Base-by-base conservation (phyloP, 2,329 filamentous ascomycete species). In the Blastomyces silverae region DNA sequence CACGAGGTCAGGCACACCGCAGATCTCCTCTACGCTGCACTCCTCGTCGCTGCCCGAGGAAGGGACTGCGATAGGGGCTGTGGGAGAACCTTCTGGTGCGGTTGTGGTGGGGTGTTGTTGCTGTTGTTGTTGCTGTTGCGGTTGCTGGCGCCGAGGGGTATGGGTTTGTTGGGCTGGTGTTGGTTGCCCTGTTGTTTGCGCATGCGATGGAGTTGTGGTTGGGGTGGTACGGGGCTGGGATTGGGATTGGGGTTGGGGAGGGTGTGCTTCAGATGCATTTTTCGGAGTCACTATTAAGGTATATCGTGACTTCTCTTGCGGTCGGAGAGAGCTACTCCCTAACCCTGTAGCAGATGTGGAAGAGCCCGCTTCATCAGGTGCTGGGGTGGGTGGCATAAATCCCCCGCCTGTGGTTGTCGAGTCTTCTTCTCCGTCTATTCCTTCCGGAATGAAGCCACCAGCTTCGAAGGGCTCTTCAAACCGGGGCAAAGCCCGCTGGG, bases 11-110 rank as follows among this genome's bases (percentile, higher is more conserved):
- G 67, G 66, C 31, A 71, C 64, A 22, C 64, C 65, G 0, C 73
- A 73, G 11, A 70, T 63, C 34, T 69, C 60, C 31, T 73, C 72
- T 37, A 72, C 67, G 59, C 73, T 76, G 0, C 73, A 71, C 11
- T 67, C 69, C n/a, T 64, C 66, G 13, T 63, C 66, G 17, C 67
- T 64, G 37, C 68, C 67, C 15, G 73, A 72, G 1, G 72, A 72
- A 34, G 72, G 69, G 31, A 75, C 64, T 2, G 66, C 56, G 34
- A 72, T 71, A 3, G 73, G 70, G 7, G 63, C 66, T 55, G 71
- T 67, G 10, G 70, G 68, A 17, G 70, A 70, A 6, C 70, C 69
- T 63, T 69, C 61, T 2, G 62, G 15, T 56, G 52, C n/a, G 53
- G 37, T 25, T 28, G 50, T 22, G 48, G 50, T 4, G 11, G 22